These are phyloP conservation scores for Piper longum DNA, from an alignment of 164 flowering plant genomes.

Conservation along the genomic window DNA sequence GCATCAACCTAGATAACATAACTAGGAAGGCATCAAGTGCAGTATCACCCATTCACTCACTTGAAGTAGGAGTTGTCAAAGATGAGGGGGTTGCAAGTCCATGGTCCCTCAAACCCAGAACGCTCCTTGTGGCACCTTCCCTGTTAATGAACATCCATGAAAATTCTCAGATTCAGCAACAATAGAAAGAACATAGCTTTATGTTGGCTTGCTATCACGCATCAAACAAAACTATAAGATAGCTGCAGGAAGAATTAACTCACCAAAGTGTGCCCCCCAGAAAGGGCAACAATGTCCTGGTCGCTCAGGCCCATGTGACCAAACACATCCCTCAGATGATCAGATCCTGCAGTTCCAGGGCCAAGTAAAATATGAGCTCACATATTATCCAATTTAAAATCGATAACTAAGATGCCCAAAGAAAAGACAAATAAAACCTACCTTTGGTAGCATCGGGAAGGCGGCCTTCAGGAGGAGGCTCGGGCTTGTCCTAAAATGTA, in stretches of 20 bases:
- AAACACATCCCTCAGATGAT: conserved; percentile 44
- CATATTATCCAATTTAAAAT: too few species aligned
- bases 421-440: conserved; percentile 10
- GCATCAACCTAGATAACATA: background rate
- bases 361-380: too few species aligned
- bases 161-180: background rate
- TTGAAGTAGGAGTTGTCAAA: conserved; percentile 51
- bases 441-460: conserved; percentile 91
- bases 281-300: conserved; percentile 43
- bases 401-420: too few species aligned
- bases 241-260: background rate
- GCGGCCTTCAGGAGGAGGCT: conserved; percentile 90
- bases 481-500: conserved; percentile 54
- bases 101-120: conserved; percentile 53
- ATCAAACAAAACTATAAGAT: too few species aligned
- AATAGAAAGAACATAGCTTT: background rate
- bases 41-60: conserved; percentile 9
- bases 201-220: background rate
- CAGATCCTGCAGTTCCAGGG: conserved; percentile 21
- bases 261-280: conserved; percentile 36
- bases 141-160: conserved; percentile 11
- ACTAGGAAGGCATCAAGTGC: too few species aligned
- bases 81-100: conserved; percentile 42
- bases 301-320: conserved; percentile 41
- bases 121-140: conserved; percentile 61